Evolutionary conservation across 768 basidiomycete species (phyloP).

Genomic region (Hygrocybe coccinea): DNA sequence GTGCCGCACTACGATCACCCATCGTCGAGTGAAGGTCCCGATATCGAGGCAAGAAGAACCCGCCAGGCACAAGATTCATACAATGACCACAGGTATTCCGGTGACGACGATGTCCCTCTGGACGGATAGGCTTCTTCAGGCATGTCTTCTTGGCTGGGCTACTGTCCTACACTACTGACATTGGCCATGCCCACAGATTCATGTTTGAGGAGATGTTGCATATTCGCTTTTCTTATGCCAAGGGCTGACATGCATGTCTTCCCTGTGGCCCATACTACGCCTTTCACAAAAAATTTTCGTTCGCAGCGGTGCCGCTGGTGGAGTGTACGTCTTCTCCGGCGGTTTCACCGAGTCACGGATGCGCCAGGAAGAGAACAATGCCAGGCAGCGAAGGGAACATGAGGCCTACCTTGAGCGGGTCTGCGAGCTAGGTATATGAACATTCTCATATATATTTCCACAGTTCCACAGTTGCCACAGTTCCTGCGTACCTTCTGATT

Average conservation of each 20-base stretch:
- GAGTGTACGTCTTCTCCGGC: conserved; percentile 15
- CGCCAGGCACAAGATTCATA: neutral
- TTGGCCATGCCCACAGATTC: conserved; percentile 22
- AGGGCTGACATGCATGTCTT: conserved; percentile 25
- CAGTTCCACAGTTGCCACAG: neutral
- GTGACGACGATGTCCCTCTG: conserved; percentile 26
- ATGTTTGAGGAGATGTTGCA: conserved; percentile 33
- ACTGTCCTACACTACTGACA: neutral
- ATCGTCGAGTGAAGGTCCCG: conserved; percentile 21
- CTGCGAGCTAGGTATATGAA: conserved; percentile 29
- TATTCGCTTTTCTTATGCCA: conserved; percentile 22
- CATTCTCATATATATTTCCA: neutral
- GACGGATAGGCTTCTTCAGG: conserved; percentile 33
- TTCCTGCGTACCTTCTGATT: neutral
- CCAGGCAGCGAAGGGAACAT: conserved; percentile 26
- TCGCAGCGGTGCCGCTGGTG: conserved; percentile 13
- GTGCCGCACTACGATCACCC: conserved; percentile 34
- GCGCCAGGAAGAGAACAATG: conserved; percentile 17
- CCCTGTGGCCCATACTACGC: neutral
- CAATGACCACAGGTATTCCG: conserved; percentile 4
- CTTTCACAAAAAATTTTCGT: conserved; percentile 2
- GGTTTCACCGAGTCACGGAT: conserved; percentile 19
- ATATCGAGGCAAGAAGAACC: neutral
- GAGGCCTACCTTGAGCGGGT: conserved; percentile 31
- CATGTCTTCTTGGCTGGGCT: conserved; percentile 6